Evolutionary conservation across 225 moss, liverwort and hornwort genomes (phyloP).

Genomic region (Ulota crispa): DNA sequence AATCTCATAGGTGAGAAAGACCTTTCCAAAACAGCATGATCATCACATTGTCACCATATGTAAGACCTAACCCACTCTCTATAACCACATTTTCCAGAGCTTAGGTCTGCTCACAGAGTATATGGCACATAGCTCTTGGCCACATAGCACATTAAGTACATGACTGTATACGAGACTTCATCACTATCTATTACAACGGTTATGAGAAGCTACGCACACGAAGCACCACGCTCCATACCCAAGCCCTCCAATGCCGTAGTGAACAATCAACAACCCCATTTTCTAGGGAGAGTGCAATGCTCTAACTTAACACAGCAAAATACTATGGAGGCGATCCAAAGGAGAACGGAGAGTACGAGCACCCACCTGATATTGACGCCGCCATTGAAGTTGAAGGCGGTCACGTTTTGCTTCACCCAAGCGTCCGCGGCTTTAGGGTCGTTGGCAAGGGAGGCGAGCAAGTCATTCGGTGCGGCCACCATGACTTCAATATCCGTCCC

Average conservation of each 20-base stretch:
- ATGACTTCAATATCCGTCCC: slow-evolving; percentile 79
- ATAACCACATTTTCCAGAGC: neutral
- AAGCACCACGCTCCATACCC: neutral
- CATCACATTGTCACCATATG: neutral
- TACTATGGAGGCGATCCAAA: neutral
- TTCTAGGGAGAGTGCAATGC: neutral
- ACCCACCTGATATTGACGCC: slow-evolving; percentile 86
- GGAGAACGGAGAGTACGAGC: neutral
- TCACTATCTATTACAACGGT: no score
- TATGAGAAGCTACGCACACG: neutral
- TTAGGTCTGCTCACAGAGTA: neutral
- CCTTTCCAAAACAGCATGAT: neutral
- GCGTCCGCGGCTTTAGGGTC: slow-evolving; percentile 46
- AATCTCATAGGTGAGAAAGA: no score
- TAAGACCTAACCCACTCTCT: neutral
- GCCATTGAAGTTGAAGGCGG: slow-evolving; percentile 40
- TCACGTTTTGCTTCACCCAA: slow-evolving; percentile 87
- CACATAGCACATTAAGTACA: no score
- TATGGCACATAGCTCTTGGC: neutral
- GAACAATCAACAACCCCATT: neutral
- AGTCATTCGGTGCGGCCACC: slow-evolving; percentile 80
- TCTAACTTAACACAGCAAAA: neutral
- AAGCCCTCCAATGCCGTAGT: neutral
- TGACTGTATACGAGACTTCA: slow-evolving; percentile 6
- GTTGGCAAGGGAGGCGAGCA: slow-evolving; percentile 59